Evolutionary conservation across 345 rosid genomes (phyloP).

Genomic region (Salix suchowensis): DNA sequence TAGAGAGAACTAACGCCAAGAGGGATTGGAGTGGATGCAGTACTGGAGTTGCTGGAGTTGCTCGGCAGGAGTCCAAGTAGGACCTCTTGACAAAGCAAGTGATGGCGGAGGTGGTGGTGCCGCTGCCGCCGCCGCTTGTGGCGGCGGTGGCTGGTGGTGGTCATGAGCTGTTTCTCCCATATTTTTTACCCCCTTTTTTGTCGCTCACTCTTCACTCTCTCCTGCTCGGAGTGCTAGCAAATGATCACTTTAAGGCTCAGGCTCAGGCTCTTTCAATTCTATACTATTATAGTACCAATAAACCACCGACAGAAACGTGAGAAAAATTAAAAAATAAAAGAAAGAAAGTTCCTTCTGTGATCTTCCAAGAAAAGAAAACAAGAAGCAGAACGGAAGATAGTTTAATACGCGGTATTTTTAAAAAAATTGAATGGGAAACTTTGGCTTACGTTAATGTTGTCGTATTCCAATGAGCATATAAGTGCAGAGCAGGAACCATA

Average conservation of each 20-base stretch:
- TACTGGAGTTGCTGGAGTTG: constrained; percentile 85
- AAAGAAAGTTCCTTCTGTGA: not conserved
- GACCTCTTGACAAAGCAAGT: constrained; percentile 47
- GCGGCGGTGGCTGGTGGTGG: constrained; percentile 37
- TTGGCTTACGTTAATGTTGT: constrained; percentile 25
- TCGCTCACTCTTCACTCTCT: not conserved
- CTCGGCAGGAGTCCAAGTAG: constrained; percentile 79
- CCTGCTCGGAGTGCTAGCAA: not conserved
- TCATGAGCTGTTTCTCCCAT: constrained; percentile 25
- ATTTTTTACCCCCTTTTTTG: not conserved
- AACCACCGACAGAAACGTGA: constrained; percentile 9
- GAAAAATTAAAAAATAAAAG: constrained; percentile 8
- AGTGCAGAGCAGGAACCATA: not conserved
- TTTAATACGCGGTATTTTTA: not conserved
- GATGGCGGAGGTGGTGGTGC: constrained; percentile 39
- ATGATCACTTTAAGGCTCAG: not conserved
- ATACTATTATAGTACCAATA: not conserved
- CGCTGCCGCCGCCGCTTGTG: constrained; percentile 21
- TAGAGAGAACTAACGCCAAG: constrained; percentile 71
- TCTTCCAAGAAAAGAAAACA: not conserved
- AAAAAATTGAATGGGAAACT: not conserved
- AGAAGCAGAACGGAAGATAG: not conserved
- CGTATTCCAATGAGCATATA: constrained; percentile 9
- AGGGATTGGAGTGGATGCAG: constrained; percentile 98
- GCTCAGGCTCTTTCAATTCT: not conserved